A percentile compares a stretch with the other conserved stretches of the same genome.
Conservation (phyloP, 176 grass and related monocot species). For the Zizania latifolia region DNA sequence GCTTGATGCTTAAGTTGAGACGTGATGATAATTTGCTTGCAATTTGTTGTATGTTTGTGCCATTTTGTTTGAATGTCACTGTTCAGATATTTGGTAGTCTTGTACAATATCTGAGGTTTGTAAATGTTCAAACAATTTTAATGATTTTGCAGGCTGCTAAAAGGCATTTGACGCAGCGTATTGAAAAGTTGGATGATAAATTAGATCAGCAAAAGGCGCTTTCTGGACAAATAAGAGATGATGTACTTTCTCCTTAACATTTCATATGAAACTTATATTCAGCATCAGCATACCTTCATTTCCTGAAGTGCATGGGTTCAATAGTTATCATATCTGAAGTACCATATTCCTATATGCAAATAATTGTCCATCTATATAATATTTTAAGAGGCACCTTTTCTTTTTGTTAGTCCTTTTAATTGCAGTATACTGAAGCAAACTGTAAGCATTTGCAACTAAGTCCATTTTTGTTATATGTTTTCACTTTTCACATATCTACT, state of each 20-base stretch:
- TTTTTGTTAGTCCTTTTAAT: neutral
- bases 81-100: neutral
- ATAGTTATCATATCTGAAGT: neutral
- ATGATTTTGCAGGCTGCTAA: slow-evolving; percentile 66
- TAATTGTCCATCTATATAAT: neutral
- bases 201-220: slow-evolving; percentile 93
- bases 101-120: neutral
- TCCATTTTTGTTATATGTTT: neutral
- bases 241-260: slow-evolving; percentile 41
- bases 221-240: slow-evolving; percentile 76
- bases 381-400: neutral
- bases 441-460: neutral
- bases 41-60: neutral
- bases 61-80: slow-evolving; percentile 8
- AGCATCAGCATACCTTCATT: neutral
- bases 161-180: slow-evolving; percentile 86
- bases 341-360: neutral
- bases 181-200: slow-evolving; percentile 91
- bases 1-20: slow-evolving; percentile 5
- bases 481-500: slow-evolving; percentile 24
- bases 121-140: neutral
- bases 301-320: neutral
- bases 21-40: neutral
- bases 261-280: neutral
- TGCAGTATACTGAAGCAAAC: neutral